A percentile compares a stretch with the other conserved stretches of the same genome.
Conservation (phyloP, 768 basidiomycete genomes). For the Rubroboletus pulcherrimus region DNA sequence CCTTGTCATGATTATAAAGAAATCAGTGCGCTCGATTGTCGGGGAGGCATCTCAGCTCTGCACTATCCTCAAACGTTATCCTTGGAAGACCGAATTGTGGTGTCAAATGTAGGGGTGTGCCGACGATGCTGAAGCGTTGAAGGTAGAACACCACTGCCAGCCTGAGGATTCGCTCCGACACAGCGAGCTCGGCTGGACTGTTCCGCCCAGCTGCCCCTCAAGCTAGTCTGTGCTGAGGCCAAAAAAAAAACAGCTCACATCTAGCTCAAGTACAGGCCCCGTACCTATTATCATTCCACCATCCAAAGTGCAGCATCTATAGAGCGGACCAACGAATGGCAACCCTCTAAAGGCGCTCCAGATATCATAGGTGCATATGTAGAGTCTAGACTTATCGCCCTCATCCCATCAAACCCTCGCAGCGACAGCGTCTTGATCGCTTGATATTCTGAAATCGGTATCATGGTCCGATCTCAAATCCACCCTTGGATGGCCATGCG, state of each 20-base stretch:
- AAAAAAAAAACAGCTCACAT: background rate
- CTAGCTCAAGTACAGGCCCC: background rate
- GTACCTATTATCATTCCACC: background rate
- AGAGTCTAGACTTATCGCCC: background rate
- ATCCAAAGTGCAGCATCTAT: too few relatives aligned
- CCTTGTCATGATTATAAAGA: background rate
- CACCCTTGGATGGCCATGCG: background rate
- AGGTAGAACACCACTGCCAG: background rate
- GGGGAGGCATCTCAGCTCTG: background rate
- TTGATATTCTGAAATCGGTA: background rate
- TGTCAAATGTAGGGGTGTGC: background rate
- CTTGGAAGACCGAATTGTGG: background rate
- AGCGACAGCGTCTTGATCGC: background rate
- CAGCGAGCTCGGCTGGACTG: background rate
- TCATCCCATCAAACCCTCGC: background rate
- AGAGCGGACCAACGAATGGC: background rate
- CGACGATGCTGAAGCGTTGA: background rate
- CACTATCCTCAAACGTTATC: background rate
- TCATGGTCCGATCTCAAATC: background rate
- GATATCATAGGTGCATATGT: background rate
- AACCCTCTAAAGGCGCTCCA: background rate
- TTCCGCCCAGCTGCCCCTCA: background rate
- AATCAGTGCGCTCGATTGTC: background rate
- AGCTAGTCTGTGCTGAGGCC: background rate
- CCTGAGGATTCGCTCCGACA: too few relatives aligned